Percentiles rank a stretch among this genome's conserved stretches.
These are phyloP conservation scores for Warburgia ugandensis DNA, from an alignment of 164 flowering plant species.

Conservation along the genomic window DNA sequence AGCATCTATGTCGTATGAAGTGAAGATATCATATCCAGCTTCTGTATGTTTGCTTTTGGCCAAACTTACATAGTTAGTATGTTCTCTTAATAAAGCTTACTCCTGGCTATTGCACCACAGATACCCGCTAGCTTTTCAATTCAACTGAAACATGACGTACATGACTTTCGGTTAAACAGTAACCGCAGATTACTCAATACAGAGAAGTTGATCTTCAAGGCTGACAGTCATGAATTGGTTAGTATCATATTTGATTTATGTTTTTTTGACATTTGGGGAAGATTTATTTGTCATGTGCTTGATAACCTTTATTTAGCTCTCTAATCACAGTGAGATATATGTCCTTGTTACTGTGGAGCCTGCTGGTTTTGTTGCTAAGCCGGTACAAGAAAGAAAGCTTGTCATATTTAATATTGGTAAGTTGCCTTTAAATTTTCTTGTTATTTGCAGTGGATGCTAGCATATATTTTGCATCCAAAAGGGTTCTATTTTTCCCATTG, in stretches of 20 bases:
- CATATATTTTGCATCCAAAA: too few relatives aligned
- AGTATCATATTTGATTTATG: conserved; percentile 22
- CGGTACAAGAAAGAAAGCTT: conserved; percentile 44
- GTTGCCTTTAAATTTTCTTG: background rate
- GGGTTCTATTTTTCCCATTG: too few relatives aligned
- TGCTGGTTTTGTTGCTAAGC: conserved; percentile 78
- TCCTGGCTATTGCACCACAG: conserved; percentile 21
- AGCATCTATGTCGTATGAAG: conserved; percentile 77
- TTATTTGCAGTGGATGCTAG: background rate
- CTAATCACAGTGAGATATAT: conserved; percentile 31
- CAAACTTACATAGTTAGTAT: background rate
- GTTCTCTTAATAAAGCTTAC: conserved; percentile 9
- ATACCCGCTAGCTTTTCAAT: conserved; percentile 81
- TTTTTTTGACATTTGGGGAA: background rate
- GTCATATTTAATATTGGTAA: conserved; percentile 82
- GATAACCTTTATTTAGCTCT: conserved; percentile 8
- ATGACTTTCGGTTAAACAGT: conserved; percentile 20
- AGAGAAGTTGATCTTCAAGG: conserved; percentile 75
- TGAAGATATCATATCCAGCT: conserved; percentile 99
- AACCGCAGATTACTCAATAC: conserved; percentile 76
- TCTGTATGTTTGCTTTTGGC: conserved; percentile 60
- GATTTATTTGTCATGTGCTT: background rate
- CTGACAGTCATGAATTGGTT: conserved; percentile 24
- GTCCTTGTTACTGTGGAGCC: conserved; percentile 72
- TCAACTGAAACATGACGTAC: conserved; percentile 35